Evolutionary conservation across 345 rosid species (phyloP).

Genomic region (Populus deltoides): DNA sequence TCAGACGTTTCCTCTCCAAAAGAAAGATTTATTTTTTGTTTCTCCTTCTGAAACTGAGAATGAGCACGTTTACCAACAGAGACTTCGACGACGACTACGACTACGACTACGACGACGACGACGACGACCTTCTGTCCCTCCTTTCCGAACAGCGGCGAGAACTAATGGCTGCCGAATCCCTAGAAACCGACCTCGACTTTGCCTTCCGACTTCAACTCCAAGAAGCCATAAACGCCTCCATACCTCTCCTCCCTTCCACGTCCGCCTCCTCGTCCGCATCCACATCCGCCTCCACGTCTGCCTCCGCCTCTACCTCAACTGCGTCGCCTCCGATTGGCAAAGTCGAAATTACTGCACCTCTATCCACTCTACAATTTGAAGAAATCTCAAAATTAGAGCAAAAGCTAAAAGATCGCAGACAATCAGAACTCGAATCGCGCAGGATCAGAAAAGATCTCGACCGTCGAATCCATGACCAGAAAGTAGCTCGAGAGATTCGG

Average conservation of each 20-base stretch:
- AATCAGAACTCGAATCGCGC: slow-evolving; percentile 31
- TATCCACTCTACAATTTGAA: slow-evolving; percentile 27
- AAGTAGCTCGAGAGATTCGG: slow-evolving; percentile 49
- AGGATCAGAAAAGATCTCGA: slow-evolving; percentile 43
- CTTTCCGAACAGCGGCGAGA: slow-evolving; percentile 23
- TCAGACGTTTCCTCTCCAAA: too few relatives aligned
- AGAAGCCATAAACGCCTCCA: slow-evolving; percentile 57
- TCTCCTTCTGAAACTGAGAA: not conserved
- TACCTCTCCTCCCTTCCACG: slow-evolving; percentile 21
- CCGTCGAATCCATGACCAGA: slow-evolving; percentile 62
- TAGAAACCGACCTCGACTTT: slow-evolving; percentile 48
- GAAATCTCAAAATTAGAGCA: slow-evolving; percentile 43
- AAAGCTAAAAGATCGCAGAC: slow-evolving; percentile 45
- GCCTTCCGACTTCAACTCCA: slow-evolving; percentile 69
- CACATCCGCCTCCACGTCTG: not conserved
- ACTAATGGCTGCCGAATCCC: slow-evolving; percentile 44
- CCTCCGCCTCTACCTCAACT: not conserved
- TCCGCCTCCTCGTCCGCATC: slow-evolving; percentile 6
- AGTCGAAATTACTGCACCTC: not conserved
- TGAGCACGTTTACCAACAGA: not conserved
- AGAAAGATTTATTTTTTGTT: too few relatives aligned
- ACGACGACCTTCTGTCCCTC: not conserved
- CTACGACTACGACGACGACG: not conserved
- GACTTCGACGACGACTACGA: too few relatives aligned
- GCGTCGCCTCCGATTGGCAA: not conserved